Evolutionary conservation across 2,329 filamentous ascomycete species (phyloP).

Genomic region (Monosporascus sp.): DNA sequence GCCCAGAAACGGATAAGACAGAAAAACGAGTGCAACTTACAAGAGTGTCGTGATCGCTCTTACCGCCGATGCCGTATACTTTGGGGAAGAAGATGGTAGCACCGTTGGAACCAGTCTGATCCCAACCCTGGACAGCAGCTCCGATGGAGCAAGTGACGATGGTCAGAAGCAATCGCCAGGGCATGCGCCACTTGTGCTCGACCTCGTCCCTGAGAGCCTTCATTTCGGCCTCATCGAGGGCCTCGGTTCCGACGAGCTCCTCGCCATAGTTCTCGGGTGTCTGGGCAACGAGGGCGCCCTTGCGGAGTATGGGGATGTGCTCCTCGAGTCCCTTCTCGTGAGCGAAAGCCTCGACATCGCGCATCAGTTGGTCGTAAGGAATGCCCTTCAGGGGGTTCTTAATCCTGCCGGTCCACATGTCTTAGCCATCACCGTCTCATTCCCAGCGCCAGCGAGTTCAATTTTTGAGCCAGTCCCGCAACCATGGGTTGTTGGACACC

Average conservation of each 20-base stretch:
- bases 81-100: conserved; percentile 58
- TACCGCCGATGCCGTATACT: conserved; percentile 44
- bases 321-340: conserved; percentile 53
- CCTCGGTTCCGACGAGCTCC: conserved; percentile 49
- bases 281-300: conserved; percentile 71
- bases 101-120: conserved; percentile 60
- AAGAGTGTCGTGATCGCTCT: conserved; percentile 19
- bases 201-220: conserved; percentile 56
- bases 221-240: conserved; percentile 57
- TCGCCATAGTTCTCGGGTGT: conserved; percentile 58
- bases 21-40: conserved; percentile 14
- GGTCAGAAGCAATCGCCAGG: conserved; percentile 59
- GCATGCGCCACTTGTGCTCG: conserved; percentile 64
- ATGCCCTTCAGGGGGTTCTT: conserved; percentile 46
- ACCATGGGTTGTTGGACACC: not conserved
- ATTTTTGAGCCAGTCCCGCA: not conserved
- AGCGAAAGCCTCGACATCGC: conserved; percentile 57
- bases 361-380: conserved; percentile 47
- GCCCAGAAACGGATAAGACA: not conserved
- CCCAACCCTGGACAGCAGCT: conserved; percentile 67
- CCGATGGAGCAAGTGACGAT: conserved; percentile 65
- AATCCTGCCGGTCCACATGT: conserved; percentile 27
- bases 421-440: not conserved
- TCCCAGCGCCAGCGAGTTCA: not conserved
- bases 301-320: conserved; percentile 54